These are phyloP conservation scores for Kodamaea sagamina DNA, from an alignment of 805 yeast species.

Conservation along the genomic window DNA sequence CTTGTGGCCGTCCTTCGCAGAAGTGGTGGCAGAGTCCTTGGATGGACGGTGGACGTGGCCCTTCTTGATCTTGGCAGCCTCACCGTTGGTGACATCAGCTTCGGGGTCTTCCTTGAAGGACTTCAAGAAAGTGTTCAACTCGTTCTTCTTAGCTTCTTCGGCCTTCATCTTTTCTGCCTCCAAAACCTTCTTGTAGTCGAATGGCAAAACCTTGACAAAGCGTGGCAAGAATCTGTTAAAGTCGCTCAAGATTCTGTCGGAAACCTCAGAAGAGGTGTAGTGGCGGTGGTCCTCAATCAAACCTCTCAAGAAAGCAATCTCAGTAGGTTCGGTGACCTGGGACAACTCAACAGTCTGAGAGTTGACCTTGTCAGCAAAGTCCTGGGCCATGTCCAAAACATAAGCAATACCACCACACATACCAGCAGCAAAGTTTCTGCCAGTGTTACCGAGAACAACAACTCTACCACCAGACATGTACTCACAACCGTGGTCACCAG, in stretches of 20 bases:
- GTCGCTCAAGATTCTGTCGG: constrained; percentile 77
- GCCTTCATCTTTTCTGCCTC: constrained; percentile 69
- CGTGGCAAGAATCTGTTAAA: constrained; percentile 86
- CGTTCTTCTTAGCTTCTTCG: constrained; percentile 65
- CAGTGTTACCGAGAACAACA: constrained; percentile 87
- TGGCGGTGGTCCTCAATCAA: constrained; percentile 93
- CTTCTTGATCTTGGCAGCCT: constrained; percentile 60
- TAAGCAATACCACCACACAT: constrained; percentile 99
- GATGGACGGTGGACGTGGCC: constrained; percentile 44
- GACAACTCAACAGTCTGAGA: constrained; percentile 78
- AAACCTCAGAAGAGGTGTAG: constrained; percentile 90
- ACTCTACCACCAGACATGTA: constrained; percentile 99
- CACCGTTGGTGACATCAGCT: constrained; percentile 88
- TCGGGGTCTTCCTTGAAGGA: constrained; percentile 80
- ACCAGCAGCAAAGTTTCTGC: constrained; percentile 95
- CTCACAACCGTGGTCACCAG: constrained; percentile 98
- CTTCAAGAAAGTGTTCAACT: constrained; percentile 64
- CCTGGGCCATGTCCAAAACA: constrained; percentile 93
- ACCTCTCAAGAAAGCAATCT: constrained; percentile 91
- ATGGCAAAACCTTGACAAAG: constrained; percentile 91
- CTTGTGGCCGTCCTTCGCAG: constrained; percentile 27
- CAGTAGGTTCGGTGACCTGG: constrained; percentile 78
- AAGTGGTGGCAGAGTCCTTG: constrained; percentile 16
- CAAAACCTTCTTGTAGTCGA: constrained; percentile 86
- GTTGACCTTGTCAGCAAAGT: constrained; percentile 79